Conservation (phyloP, 352 stramenopile genomes). For the Aphanomyces euteiches region DNA sequence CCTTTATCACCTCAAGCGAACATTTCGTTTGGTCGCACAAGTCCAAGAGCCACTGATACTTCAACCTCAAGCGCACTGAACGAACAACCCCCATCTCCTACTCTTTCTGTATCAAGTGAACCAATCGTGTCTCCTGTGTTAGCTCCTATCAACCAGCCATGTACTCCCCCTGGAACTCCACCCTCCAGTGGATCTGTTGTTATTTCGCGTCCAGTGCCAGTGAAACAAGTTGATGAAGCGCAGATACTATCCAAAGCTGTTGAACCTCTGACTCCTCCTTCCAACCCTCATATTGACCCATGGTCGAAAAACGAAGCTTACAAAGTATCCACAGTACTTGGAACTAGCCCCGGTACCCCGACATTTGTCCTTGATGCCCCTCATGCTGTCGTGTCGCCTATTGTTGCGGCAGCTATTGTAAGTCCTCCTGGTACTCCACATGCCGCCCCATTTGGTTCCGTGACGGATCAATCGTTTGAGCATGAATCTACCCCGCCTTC, state of each 20-base stretch:
- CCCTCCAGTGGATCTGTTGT: not conserved
- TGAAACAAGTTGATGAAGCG: not conserved
- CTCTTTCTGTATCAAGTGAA: not conserved
- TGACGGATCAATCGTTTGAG: too few relatives aligned
- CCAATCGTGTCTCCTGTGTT: not conserved
- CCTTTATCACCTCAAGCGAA: not conserved
- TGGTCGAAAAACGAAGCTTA: not conserved
- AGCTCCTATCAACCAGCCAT: not conserved
- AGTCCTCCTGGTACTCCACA: too few relatives aligned
- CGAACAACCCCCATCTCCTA: not conserved
- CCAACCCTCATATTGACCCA: not conserved
- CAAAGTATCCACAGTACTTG: too few relatives aligned
- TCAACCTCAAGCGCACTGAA: too few relatives aligned
- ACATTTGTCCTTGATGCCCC: too few relatives aligned
- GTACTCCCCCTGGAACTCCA: not conserved
- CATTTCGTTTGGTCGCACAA: not conserved
- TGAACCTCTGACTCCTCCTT: not conserved
- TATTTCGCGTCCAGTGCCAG: slow-evolving; percentile 4
- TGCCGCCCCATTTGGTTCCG: too few relatives aligned
- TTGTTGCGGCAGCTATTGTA: too few relatives aligned
- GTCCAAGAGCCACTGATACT: too few relatives aligned
- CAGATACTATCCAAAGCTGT: not conserved
- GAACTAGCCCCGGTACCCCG: too few relatives aligned
- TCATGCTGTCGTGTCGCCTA: too few relatives aligned
- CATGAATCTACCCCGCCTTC: too few relatives aligned